phyloP scores from a whole-genome alignment of 1,139 yeast genomes.

The Protomyces inouyei region DNA sequence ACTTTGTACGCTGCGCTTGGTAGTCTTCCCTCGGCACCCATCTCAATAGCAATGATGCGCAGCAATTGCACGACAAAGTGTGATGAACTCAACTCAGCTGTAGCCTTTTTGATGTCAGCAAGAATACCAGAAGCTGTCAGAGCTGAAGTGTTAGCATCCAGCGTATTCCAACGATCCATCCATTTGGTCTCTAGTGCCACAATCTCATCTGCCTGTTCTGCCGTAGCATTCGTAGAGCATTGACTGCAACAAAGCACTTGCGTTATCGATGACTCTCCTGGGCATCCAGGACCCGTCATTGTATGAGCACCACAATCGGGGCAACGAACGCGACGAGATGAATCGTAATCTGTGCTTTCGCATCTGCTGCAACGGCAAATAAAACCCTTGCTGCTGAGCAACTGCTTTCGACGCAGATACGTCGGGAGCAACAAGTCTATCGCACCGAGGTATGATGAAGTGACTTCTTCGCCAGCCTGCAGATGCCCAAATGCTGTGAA shows the following conservation, averaged over 20 bases:
- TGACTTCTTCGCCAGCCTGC: slow-evolving; percentile 5
- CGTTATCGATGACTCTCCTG: too few relatives aligned
- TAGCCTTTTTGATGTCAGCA: too few relatives aligned
- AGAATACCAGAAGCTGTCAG: too few relatives aligned
- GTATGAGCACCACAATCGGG: too few relatives aligned
- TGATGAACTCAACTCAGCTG: too few relatives aligned
- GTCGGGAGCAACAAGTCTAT: slow-evolving; percentile 5
- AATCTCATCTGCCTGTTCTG: not conserved
- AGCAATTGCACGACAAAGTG: not conserved
- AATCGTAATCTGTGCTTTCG: not conserved
- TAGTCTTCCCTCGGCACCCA: not conserved
- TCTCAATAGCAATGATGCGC: slow-evolving; percentile 13
- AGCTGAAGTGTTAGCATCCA: not conserved
- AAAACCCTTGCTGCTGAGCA: slow-evolving; percentile 8
- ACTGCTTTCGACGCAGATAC: not conserved
- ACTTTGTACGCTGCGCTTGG: not conserved
- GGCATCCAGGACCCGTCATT: too few relatives aligned
- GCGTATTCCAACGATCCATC: not conserved
- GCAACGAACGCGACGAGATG: too few relatives aligned
- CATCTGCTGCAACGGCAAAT: slow-evolving; percentile 7
- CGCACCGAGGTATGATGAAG: slow-evolving; percentile 15
- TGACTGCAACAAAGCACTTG: too few relatives aligned
- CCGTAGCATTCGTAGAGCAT: not conserved
- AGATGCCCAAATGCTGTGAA: not conserved
- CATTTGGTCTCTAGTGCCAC: not conserved